Percentiles rank a stretch among this genome's conserved stretches.
Evolutionary conservation across 1,139 yeast species (phyloP).

Genomic region (Candida buenavistaensis): DNA sequence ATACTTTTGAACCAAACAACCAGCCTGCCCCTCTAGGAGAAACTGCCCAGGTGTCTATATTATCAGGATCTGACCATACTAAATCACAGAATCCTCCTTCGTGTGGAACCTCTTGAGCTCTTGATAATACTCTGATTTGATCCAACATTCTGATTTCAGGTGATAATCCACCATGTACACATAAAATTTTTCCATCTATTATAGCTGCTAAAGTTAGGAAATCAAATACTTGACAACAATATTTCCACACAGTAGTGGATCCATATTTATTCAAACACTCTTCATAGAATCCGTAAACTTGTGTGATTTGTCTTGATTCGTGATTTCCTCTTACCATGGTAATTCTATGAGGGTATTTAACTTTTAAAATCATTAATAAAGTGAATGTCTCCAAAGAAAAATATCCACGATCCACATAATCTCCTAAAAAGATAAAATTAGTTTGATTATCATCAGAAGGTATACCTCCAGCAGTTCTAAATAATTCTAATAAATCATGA

Average conservation of each 20-base stretch:
- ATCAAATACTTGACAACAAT: slow-evolving; percentile 95
- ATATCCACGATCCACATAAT: slow-evolving; percentile 96
- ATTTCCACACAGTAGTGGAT: slow-evolving; percentile 96
- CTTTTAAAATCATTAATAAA: slow-evolving; percentile 85
- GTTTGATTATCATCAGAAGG: slow-evolving; percentile 55
- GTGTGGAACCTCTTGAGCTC: slow-evolving; percentile 99
- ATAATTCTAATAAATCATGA: slow-evolving; percentile 88
- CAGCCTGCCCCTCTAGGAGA: slow-evolving; percentile 99
- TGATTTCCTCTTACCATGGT: slow-evolving; percentile 93
- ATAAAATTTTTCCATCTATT: slow-evolving; percentile 86
- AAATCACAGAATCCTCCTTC: slow-evolving; percentile 98
- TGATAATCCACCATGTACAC: slow-evolving; percentile 97
- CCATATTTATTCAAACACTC: slow-evolving; percentile 93
- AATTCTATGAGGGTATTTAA: slow-evolving; percentile 79
- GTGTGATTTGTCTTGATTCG: slow-evolving; percentile 93
- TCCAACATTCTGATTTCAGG: slow-evolving; percentile 97
- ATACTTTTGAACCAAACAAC: slow-evolving; percentile 92
- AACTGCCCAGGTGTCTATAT: slow-evolving; percentile 98
- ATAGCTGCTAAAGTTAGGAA: slow-evolving; percentile 91
- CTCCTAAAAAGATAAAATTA: slow-evolving; percentile 84
- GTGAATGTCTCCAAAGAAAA: slow-evolving; percentile 92
- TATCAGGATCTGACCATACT: slow-evolving; percentile 98
- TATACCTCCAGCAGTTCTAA: slow-evolving; percentile 89
- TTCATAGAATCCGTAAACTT: slow-evolving; percentile 89
- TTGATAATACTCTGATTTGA: slow-evolving; percentile 87